Conservation (phyloP, 2,329 filamentous ascomycete genomes). For the Nothopassalora personata region DNA sequence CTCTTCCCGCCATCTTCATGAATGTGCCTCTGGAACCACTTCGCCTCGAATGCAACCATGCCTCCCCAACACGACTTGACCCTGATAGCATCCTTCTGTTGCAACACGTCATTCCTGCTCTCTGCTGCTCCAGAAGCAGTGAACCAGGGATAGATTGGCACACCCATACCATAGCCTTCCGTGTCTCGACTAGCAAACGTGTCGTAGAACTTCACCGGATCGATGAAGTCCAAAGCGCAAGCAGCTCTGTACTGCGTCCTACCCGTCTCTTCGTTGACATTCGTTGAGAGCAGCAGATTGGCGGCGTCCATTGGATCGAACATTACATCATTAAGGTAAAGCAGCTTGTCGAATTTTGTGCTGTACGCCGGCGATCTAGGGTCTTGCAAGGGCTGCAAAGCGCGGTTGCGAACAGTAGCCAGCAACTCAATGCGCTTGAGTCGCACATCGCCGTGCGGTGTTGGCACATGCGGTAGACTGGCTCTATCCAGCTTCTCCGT, state of each 20-base stretch:
- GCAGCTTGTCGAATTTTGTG: slow-evolving; percentile 49
- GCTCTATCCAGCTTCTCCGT: slow-evolving; percentile 54
- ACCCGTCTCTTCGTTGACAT: slow-evolving; percentile 47
- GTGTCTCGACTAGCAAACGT: slow-evolving; percentile 65
- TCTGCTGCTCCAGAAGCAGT: slow-evolving; percentile 46
- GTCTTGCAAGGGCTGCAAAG: slow-evolving; percentile 57
- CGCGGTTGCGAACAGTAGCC: slow-evolving; percentile 66
- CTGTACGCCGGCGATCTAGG: slow-evolving; percentile 39
- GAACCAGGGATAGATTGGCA: slow-evolving; percentile 66
- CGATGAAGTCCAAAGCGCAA: slow-evolving; percentile 66
- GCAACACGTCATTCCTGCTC: slow-evolving; percentile 58
- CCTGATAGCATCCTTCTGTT: slow-evolving; percentile 58
- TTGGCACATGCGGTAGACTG: slow-evolving; percentile 53
- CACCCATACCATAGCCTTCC: slow-evolving; percentile 57
- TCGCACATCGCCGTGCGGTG: slow-evolving; percentile 59
- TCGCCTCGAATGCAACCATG: slow-evolving; percentile 63
- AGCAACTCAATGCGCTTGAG: slow-evolving; percentile 70
- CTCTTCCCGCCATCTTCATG: background rate
- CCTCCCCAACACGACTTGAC: slow-evolving; percentile 74
- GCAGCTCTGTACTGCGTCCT: slow-evolving; percentile 57
- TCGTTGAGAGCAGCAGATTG: slow-evolving; percentile 60
- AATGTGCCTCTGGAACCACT: slow-evolving; percentile 48
- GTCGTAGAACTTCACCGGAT: slow-evolving; percentile 66
- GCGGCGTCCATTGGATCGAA: slow-evolving; percentile 56
- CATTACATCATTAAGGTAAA: slow-evolving; percentile 63